Base-by-base conservation (phyloP, 2,329 filamentous ascomycete genomes). In the Xylaria sp. region DNA sequence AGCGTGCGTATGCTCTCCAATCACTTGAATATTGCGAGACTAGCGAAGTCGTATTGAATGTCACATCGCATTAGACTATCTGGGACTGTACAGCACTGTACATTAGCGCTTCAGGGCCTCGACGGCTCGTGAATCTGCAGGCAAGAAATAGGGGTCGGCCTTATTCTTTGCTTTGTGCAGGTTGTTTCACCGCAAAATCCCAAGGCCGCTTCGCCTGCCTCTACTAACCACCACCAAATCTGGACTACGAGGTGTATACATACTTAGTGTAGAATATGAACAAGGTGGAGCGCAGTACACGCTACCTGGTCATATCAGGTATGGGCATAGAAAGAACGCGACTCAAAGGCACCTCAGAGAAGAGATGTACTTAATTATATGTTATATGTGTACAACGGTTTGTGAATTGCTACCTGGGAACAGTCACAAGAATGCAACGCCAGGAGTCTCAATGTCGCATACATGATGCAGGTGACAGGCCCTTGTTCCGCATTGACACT, bases 401-500 rank as follows among this genome's bases (percentile, higher is more conserved):
- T 19, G 19, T 27, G 19, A 37, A 52, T 43, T 15, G 29, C 15
- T 37, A 29, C 40, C n/a, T 47, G 11, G 54, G 44, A 63, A 59
- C 60, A 63, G 60, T 63, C 60, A 63, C 55, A 55, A 55, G 31
- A 46, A 41, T 48, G 33, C 37, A 48, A 52, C 35, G 37, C 29
- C 31, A 49, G 54, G 54, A 35, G n/a, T 17, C 17, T 21, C 27
- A 35, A 48, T 46, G 43, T 55, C 19, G 47, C 56, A 51, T 53
- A 55, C 57, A 37, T 56, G 53, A 63, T 63, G 57, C 52, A 56
- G 61, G 57, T 57, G 61, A 63, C 60, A 17, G 21, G 46, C 40
- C 51, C 60, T 55, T 52, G 61, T 60, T 57, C 61, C 57, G 58
- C 57, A 57, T 63, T 54, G 47, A 60, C 61, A 56, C 47, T 57